Evolutionary conservation across 1,284 basidiomycete genomes (phyloP), one percentile per base, ranked within the genome.

Genomic region (Retiboletus flavoniger): DNA sequence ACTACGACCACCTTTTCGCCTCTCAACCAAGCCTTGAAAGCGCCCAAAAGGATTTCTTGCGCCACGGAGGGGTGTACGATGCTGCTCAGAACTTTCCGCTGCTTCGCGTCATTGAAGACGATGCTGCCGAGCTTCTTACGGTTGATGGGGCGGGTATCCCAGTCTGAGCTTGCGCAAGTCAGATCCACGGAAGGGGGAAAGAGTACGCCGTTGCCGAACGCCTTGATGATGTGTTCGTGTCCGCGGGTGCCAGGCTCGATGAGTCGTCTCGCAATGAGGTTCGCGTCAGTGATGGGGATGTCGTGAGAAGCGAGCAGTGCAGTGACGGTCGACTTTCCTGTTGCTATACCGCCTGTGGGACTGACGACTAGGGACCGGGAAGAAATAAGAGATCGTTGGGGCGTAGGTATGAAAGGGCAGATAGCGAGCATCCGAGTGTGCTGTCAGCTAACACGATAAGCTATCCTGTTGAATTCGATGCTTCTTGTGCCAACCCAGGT

Each of bases 261-360:
- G 48, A 93, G 95, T 64, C 89, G 76, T 32, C 95, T 87, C 1
- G 96, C 93, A 43, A 99, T 80, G 21, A 93, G 62, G 77, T 99
- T 96, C 4, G 96, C 93, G 67, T 99, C 97, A 64, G 98, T 82
- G 61, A 98, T 76, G 14, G 94, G 91, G 31, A 98, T 74, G 32
- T 72, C 63, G 60, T 87, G 79, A 0, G 80, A 72, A 57, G 80
- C 80, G 42, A 98, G 76, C 38, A 95, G 78, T 6, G 75, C 74
- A 0, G 95, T 93, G 26, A 95, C 95, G 14, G 94, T 93, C 4
- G 94, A 97, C 74, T 98, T 98, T 53, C 95, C 95, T 0, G 95
- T 96, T 32, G 94, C 93, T 57, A 99, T 98, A 2, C 96, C 94
- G 21, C 97, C 97, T 14, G 96, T 98, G 38, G 99, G 83, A 43